A percentile compares a stretch with the other conserved stretches of the same genome.
phyloP scores from a whole-genome alignment of 78 protist species.

The Monosiga brevicollis region DNA sequence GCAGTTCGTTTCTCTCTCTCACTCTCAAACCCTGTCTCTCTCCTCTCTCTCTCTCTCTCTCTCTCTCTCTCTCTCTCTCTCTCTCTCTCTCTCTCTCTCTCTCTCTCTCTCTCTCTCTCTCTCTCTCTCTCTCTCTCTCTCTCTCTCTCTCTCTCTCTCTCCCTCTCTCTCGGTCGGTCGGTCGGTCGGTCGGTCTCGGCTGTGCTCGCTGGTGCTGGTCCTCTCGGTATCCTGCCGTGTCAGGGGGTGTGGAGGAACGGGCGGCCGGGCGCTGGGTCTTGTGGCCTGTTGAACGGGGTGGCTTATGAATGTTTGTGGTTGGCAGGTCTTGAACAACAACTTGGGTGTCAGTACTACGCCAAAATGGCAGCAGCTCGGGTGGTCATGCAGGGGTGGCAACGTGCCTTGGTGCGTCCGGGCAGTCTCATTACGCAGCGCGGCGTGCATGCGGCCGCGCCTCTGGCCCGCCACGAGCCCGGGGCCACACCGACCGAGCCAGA shows the following conservation, averaged over 20 bases:
- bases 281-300: no score
- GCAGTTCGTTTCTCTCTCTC: neutral
- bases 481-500: no score
- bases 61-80: slow-evolving; percentile 1
- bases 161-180: neutral
- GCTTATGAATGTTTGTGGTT: no score
- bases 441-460: no score
- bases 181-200: neutral
- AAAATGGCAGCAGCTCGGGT: no score
- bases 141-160: slow-evolving; percentile 1
- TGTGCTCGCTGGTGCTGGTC: neutral
- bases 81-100: slow-evolving; percentile 1
- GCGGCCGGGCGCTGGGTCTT: neutral
- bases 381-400: no score
- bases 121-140: slow-evolving; percentile 1
- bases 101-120: slow-evolving; percentile 1
- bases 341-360: no score
- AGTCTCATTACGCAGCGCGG: no score
- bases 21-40: neutral
- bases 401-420: no score
- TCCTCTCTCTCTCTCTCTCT: slow-evolving; percentile 1
- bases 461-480: no score
- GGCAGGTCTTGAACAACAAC: no score
- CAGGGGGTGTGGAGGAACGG: neutral
- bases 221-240: neutral